Conservation (phyloP, 495 filamentous ascomycete species). For the Hypoxylon cercidicola region DNA sequence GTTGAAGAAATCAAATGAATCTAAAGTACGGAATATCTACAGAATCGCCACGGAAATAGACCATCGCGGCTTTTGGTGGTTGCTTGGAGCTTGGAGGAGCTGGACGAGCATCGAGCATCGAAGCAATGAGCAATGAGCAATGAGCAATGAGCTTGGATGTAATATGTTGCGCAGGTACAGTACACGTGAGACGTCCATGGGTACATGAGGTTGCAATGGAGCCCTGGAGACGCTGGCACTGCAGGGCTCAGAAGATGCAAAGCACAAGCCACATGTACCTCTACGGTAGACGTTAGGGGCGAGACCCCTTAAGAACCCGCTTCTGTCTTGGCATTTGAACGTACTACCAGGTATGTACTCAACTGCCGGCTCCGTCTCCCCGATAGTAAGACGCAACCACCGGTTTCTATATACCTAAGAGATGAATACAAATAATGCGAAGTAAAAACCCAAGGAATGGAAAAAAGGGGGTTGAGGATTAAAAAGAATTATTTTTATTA, state of each 20-base stretch:
- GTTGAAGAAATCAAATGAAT: constrained; percentile 17
- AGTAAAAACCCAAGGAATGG: too few species aligned
- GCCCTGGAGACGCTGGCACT: constrained; percentile 12
- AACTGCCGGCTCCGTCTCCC: neutral
- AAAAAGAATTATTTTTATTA: too few species aligned
- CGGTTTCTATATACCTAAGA: too few species aligned
- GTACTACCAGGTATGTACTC: neutral
- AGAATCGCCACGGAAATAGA: constrained; percentile 15
- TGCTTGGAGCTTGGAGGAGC: neutral
- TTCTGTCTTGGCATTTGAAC: constrained; percentile 12
- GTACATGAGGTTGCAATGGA: constrained; percentile 23
- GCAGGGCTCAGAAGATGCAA: constrained; percentile 9
- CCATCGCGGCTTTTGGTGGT: constrained; percentile 15
- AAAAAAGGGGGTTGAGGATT: too few species aligned
- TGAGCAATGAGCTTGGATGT: too few species aligned
- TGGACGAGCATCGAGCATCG: neutral
- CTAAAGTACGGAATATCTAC: constrained; percentile 3
- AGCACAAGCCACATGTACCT: constrained; percentile 15
- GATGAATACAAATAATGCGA: too few species aligned
- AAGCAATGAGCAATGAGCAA: neutral
- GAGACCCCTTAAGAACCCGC: neutral
- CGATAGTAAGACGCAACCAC: neutral
- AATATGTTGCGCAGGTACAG: constrained; percentile 40
- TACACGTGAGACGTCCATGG: constrained; percentile 41
- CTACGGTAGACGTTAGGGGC: neutral